Percentiles rank a stretch among this genome's conserved stretches.
Conservation (phyloP, 352 stramenopile species). For the Blastocystis sp. region DNA sequence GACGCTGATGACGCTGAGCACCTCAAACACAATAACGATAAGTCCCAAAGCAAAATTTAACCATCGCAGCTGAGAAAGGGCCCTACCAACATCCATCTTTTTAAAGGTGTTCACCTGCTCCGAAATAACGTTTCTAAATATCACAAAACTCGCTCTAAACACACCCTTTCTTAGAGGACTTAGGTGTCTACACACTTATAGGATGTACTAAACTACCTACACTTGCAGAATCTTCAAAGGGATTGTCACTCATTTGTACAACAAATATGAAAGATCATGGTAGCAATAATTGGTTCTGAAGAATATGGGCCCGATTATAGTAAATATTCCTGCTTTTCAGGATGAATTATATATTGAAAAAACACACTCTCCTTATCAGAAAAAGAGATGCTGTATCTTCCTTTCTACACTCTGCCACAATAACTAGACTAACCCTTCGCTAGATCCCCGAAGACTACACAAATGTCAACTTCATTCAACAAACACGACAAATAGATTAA, state of each 20-base stretch:
- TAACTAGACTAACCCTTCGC: neutral
- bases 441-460: neutral
- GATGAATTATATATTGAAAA: neutral
- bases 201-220: neutral
- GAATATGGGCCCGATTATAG: neutral
- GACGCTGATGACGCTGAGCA: neutral
- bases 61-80: conserved; percentile 31
- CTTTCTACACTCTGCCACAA: neutral
- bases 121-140: neutral
- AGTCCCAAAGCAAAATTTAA: conserved; percentile 7
- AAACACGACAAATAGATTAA: conserved; percentile 8
- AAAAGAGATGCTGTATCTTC: neutral
- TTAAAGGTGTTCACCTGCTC: neutral
- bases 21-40: neutral
- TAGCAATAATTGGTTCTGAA: neutral
- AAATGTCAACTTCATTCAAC: neutral
- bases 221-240: conserved; percentile 21
- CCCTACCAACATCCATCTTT: conserved; percentile 13
- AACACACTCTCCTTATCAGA: neutral
- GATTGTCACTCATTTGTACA: conserved; percentile 51
- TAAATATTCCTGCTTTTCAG: neutral
- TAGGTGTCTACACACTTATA: neutral
- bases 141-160: neutral
- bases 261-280: conserved; percentile 10
- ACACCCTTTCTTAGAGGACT: neutral